Conservation (phyloP, 768 basidiomycete species). For the Termitomyces sp. region DNA sequence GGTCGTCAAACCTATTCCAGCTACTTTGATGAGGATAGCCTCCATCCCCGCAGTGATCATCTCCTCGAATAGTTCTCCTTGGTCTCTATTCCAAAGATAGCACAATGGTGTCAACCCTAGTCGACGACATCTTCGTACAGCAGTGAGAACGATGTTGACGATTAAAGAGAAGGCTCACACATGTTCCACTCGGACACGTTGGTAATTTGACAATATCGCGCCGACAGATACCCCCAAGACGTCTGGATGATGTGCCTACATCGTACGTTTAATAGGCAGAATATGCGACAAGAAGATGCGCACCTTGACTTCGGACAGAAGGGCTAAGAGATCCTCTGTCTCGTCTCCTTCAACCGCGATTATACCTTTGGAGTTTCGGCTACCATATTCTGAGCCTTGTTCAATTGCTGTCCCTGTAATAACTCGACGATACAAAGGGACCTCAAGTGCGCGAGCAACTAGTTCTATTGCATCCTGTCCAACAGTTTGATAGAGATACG, state of each 20-base stretch:
- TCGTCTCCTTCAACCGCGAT: slow-evolving; percentile 76
- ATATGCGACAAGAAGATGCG: slow-evolving; percentile 2
- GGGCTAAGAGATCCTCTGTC: slow-evolving; percentile 84
- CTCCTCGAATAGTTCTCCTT: slow-evolving; percentile 76
- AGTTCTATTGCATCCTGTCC: slow-evolving; percentile 90
- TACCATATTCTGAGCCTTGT: slow-evolving; percentile 83
- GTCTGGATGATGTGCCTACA: slow-evolving; percentile 71
- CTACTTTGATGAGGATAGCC: slow-evolving; percentile 89
- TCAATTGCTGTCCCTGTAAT: slow-evolving; percentile 81
- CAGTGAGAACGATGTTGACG: not conserved
- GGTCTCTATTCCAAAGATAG: slow-evolving; percentile 93
- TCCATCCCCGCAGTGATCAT: slow-evolving; percentile 82
- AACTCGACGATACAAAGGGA: slow-evolving; percentile 79
- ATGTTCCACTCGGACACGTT: slow-evolving; percentile 95
- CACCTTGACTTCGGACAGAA: slow-evolving; percentile 78
- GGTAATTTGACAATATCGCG: slow-evolving; percentile 96
- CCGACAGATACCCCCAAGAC: slow-evolving; percentile 88
- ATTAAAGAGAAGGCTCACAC: slow-evolving; percentile 50
- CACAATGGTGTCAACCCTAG: slow-evolving; percentile 74
- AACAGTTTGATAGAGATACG: slow-evolving; percentile 98
- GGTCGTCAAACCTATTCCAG: slow-evolving; percentile 81
- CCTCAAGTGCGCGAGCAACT: slow-evolving; percentile 78
- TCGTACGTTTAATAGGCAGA: not conserved
- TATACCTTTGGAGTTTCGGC: slow-evolving; percentile 38
- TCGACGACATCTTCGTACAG: slow-evolving; percentile 55